Evolutionary conservation across 176 grass and related monocot species (phyloP).

Genomic region (Pontederia paniculata): DNA sequence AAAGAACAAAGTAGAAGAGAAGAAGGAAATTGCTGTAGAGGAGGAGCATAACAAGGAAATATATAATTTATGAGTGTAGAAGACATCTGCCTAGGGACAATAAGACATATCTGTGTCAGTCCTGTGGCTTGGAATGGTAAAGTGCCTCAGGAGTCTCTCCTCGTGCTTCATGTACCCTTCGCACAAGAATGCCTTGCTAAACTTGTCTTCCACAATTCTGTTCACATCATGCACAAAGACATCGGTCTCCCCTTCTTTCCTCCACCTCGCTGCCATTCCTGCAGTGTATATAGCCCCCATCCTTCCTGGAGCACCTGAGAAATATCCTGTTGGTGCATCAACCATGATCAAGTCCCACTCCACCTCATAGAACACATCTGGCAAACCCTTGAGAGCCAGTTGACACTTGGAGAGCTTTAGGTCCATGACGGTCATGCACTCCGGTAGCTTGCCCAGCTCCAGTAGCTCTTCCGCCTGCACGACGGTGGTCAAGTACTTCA

Average conservation of each 20-base stretch:
- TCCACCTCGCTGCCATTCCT: constrained; percentile 5
- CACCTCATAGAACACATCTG: constrained; percentile 8
- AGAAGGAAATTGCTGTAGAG: too few relatives aligned
- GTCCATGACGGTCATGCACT: background rate
- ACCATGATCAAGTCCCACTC: constrained; percentile 24
- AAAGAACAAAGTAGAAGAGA: too few relatives aligned
- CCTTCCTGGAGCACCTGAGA: constrained; percentile 9
- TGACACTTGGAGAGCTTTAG: background rate
- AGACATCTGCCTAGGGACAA: background rate
- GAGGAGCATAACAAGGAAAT: too few relatives aligned
- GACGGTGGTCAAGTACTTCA: background rate
- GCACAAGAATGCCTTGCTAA: constrained; percentile 6
- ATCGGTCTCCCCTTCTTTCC: constrained; percentile 11
- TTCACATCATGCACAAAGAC: constrained; percentile 15
- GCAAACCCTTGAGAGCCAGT: constrained; percentile 1
- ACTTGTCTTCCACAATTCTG: constrained; percentile 2
- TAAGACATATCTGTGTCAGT: background rate
- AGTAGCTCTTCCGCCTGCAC: background rate
- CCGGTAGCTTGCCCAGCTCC: background rate
- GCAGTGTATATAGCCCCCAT: constrained; percentile 16
- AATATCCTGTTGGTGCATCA: constrained; percentile 13
- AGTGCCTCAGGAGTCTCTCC: background rate
- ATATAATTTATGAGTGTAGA: too few relatives aligned
- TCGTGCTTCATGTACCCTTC: constrained; percentile 4
- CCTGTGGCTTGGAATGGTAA: constrained; percentile 11